Percentiles rank a stretch among this genome's conserved stretches.
phyloP scores from a whole-genome alignment of 2,329 filamentous ascomycete genomes.

The Macrophomina tecta region DNA sequence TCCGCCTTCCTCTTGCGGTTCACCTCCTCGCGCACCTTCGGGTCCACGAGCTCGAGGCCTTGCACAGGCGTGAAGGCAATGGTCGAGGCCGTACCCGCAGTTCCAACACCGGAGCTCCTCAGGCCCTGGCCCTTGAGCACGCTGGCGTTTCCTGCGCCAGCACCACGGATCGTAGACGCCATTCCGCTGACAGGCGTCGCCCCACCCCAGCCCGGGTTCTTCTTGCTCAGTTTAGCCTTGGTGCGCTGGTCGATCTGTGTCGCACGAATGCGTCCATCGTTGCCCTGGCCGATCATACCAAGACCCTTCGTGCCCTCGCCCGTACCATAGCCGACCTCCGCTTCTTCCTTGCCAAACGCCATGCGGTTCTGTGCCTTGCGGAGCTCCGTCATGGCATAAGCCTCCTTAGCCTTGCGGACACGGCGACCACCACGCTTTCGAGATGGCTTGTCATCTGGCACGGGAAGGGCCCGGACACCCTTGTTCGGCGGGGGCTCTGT shows the following conservation, averaged over 20 bases:
- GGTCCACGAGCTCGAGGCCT: constrained; percentile 92
- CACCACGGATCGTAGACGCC: constrained; percentile 70
- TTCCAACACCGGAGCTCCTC: constrained; percentile 80
- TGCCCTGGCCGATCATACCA: constrained; percentile 91
- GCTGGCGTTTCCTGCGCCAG: constrained; percentile 68
- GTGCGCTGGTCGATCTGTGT: constrained; percentile 93
- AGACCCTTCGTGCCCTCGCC: constrained; percentile 86
- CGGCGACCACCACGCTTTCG: constrained; percentile 89
- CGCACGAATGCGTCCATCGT: constrained; percentile 86
- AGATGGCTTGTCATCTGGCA: constrained; percentile 92
- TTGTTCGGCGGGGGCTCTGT: constrained; percentile 91
- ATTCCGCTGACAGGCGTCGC: constrained; percentile 63
- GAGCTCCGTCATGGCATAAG: constrained; percentile 94
- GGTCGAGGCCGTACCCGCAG: constrained; percentile 79
- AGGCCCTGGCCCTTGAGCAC: constrained; percentile 80
- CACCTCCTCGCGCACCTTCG: constrained; percentile 86
- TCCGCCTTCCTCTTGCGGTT: constrained; percentile 91
- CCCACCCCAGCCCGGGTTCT: constrained; percentile 93
- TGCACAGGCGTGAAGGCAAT: constrained; percentile 95
- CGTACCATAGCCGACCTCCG: constrained; percentile 86
- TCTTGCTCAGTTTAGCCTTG: constrained; percentile 88
- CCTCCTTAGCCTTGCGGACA: constrained; percentile 94
- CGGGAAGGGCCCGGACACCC: constrained; percentile 82
- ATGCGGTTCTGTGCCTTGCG: constrained; percentile 96
- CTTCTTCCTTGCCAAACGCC: constrained; percentile 94